A percentile compares a stretch with the other conserved stretches of the same genome.
Evolutionary conservation across 2,329 filamentous ascomycete species (phyloP).

Genomic region (Botrytis sinoallii): DNA sequence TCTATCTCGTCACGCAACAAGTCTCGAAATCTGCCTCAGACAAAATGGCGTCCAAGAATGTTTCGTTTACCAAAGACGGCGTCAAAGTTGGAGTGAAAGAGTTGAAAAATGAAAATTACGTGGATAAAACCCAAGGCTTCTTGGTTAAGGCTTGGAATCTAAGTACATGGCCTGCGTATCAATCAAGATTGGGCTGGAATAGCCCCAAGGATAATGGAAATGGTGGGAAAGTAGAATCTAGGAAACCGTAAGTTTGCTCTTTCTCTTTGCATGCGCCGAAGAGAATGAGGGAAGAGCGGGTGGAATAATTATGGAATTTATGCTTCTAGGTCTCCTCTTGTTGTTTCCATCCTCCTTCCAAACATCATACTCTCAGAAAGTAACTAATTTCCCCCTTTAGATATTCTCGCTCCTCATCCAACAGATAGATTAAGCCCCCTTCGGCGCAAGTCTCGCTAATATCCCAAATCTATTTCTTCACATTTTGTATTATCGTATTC

Average conservation of each 20-base stretch:
- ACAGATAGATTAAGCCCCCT: neutral
- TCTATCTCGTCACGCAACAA: slow-evolving; percentile 65
- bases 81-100: slow-evolving; percentile 69
- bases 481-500: neutral
- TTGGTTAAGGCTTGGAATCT: slow-evolving; percentile 66
- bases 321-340: neutral
- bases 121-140: slow-evolving; percentile 69
- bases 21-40: slow-evolving; percentile 63
- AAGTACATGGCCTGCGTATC: slow-evolving; percentile 38
- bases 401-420: slow-evolving; percentile 10
- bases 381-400: neutral
- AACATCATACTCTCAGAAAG: neutral
- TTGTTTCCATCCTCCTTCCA: neutral
- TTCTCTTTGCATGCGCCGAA: neutral
- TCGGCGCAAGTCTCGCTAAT: neutral
- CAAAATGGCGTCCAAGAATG: slow-evolving; percentile 72
- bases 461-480: neutral
- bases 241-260: slow-evolving; percentile 33
- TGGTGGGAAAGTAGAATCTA: slow-evolving; percentile 29
- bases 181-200: slow-evolving; percentile 39
- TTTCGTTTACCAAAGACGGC: slow-evolving; percentile 73
- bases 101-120: slow-evolving; percentile 64
- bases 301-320: neutral
- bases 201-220: slow-evolving; percentile 28
- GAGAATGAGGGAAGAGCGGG: neutral